These are phyloP conservation scores for Vigna trinervia DNA, from an alignment of 306 rosid species.

Conservation along the genomic window DNA sequence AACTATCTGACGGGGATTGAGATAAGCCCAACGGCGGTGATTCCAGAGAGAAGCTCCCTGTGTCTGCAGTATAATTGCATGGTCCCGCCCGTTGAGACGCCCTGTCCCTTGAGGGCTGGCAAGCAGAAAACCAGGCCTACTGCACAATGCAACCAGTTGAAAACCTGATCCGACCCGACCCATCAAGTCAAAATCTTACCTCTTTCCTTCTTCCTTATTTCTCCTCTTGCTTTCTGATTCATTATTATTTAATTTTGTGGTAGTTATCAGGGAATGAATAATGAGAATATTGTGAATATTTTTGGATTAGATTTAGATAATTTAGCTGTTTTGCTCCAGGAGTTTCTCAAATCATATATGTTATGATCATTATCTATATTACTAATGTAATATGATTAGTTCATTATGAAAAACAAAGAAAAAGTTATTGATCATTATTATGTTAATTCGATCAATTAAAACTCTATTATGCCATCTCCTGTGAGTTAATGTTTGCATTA, in stretches of 20 bases:
- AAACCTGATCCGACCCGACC: conserved; percentile 47
- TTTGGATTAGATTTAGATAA: conserved; percentile 27
- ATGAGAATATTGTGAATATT: conserved; percentile 65
- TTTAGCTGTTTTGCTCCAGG: conserved; percentile 33
- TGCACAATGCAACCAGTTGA: conserved; percentile 79
- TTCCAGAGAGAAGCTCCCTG: conserved; percentile 84
- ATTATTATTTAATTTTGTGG: conserved; percentile 53
- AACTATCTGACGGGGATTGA: conserved; percentile 89
- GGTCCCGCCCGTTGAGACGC: conserved; percentile 91
- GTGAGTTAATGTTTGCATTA: background rate
- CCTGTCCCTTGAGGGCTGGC: conserved; percentile 87
- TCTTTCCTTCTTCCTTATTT: background rate
- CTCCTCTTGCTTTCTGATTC: conserved; percentile 23
- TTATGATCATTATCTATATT: conserved; percentile 6
- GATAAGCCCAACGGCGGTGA: conserved; percentile 95
- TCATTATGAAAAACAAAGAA: background rate
- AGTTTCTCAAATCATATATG: conserved; percentile 12
- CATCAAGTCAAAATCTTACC: conserved; percentile 19
- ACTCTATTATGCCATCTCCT: background rate
- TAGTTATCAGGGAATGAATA: conserved; percentile 35
- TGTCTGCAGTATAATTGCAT: conserved; percentile 96
- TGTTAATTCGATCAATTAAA: background rate
- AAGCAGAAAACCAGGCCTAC: conserved; percentile 76
- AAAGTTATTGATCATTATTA: background rate
- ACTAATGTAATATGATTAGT: conserved; percentile 37